phyloP scores from a whole-genome alignment of 164 flowering plant genomes.

The Echeveria elegans region DNA sequence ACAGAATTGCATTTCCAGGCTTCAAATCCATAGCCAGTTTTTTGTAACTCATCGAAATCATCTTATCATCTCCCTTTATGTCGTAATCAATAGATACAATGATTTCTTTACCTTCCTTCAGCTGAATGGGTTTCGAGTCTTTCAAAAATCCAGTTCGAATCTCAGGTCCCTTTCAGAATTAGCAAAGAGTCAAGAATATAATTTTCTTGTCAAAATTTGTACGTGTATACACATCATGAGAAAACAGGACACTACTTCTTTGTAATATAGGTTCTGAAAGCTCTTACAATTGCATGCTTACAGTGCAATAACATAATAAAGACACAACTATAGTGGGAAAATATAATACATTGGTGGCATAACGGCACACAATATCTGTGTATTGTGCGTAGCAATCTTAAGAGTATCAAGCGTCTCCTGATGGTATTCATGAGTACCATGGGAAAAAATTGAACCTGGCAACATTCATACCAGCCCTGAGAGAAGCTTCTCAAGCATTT shows the following conservation, averaged over 20 bases:
- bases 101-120: conserved; percentile 76
- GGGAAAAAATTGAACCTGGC: conserved; percentile 84
- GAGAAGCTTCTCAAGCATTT: conserved; percentile 65
- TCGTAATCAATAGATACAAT: conserved; percentile 55
- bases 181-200: conserved; percentile 6
- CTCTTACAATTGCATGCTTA: too few relatives aligned
- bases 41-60: conserved; percentile 79
- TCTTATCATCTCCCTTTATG: conserved; percentile 54
- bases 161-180: conserved; percentile 68
- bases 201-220: too few relatives aligned
- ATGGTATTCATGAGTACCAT: conserved; percentile 74
- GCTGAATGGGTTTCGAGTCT: conserved; percentile 69
- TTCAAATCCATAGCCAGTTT: conserved; percentile 66
- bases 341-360: conserved; percentile 67
- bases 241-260: neutral
- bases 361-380: conserved; percentile 66
- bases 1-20: conserved; percentile 65
- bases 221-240: neutral
- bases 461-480: conserved; percentile 76
- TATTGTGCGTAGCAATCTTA: conserved; percentile 55
- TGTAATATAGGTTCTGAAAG: neutral
- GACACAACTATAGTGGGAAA: neutral
- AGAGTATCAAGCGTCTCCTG: conserved; percentile 71
- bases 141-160: conserved; percentile 78
- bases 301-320: too few relatives aligned